Evolutionary conservation across 1,139 yeast genomes (phyloP), one percentile per base, ranked within the genome.

Genomic region (Debaryomycetaceae sp.): DNA sequence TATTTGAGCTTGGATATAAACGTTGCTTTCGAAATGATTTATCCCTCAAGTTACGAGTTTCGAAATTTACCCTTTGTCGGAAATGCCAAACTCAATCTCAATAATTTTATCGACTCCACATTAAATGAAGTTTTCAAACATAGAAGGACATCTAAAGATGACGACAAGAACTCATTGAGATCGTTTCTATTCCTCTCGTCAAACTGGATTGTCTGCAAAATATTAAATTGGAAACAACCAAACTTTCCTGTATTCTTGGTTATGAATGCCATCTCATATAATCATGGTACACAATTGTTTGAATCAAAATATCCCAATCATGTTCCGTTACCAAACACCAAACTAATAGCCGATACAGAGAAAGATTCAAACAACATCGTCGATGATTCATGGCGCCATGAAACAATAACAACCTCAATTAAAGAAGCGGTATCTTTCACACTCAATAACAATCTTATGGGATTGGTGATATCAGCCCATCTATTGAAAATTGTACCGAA

Each of bases 171-270:
- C 4, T 45, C 55, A 11, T 69, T 72, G 31, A 72, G 96, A 47
- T 83, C 93, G 0, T 70, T 93, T 34, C 83, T 91, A 6, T 87
- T 93, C 63, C 80, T 95, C 14, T 88, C 97, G 0, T 81, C 89
- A 42, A 90, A 90, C 63, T 87, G 97, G 31, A 80, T 84, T 42
- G 88, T 90, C 17, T 93, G 99, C 65, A 89, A 96, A 17, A 87
- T 89, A 41, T 72, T 93, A 54, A 93, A 93, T 64, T 93, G 99
- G 99, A 93, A 93, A 65, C 99, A 93, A 66, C 99, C 99, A 5
- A 93, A 91, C 63, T 93, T 87, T 66, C 97, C 99, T 0, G 98
- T 93, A 1, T 85, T 93, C 54, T 86, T 87, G 65, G 80, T 84
- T 43, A 81, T 91, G 80, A 85, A 81, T 56, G 88, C 89, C 9